Conservation (phyloP, 331 rosid genomes). For the Erythrophleum ivorense region DNA sequence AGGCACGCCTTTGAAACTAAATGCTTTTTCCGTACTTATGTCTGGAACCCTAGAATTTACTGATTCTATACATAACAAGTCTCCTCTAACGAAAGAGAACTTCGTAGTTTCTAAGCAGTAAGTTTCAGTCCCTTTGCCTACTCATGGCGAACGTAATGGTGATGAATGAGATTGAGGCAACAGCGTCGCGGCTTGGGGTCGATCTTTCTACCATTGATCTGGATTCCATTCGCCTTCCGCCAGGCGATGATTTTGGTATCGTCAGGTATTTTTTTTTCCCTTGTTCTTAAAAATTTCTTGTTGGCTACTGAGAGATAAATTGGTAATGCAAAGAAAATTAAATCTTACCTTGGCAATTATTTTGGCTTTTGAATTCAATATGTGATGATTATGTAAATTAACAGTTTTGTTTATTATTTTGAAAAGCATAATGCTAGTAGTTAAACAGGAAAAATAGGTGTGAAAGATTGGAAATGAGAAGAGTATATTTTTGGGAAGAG, state of each 20-base stretch:
- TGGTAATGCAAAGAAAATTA: background rate
- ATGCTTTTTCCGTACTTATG: background rate
- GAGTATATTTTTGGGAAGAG: background rate
- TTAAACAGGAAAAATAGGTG: background rate
- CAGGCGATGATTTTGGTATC: constrained; percentile 55
- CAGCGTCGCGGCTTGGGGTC: constrained; percentile 56
- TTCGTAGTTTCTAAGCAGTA: background rate
- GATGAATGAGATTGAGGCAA: constrained; percentile 51
- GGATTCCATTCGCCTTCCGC: constrained; percentile 59
- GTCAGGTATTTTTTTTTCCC: constrained; percentile 40
- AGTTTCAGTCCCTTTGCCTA: background rate
- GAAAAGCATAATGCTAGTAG: background rate
- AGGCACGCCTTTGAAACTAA: background rate
- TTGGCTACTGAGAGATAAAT: background rate
- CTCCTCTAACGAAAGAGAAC: background rate
- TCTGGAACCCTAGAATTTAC: background rate
- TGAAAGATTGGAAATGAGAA: background rate
- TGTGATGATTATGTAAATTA: background rate
- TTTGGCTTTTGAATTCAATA: background rate
- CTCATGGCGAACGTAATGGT: constrained; percentile 47
- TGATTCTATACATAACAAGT: background rate
- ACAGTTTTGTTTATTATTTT: background rate
- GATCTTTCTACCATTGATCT: constrained; percentile 52
- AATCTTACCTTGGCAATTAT: background rate
- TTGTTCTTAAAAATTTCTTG: background rate